A percentile compares a stretch with the other conserved stretches of the same genome.
phyloP scores from a whole-genome alignment of 805 yeast species.

The Candida easanensis region DNA sequence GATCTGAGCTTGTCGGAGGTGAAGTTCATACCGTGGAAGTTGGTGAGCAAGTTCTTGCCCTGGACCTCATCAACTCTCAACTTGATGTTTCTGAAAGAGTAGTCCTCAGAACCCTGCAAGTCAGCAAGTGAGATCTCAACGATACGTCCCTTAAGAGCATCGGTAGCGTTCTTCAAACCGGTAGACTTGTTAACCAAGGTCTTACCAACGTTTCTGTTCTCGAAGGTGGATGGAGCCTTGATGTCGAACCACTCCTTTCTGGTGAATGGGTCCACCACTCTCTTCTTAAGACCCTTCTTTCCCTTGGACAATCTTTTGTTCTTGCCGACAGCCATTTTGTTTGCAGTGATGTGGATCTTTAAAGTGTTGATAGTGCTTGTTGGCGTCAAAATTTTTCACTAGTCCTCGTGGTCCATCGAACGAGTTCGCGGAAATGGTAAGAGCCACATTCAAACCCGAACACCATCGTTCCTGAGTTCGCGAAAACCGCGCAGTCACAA shows the following conservation, averaged over 20 bases:
- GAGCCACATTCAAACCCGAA: not conserved
- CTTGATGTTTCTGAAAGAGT: conserved; percentile 95
- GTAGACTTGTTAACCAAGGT: conserved; percentile 97
- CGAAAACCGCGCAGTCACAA: conserved; percentile 2
- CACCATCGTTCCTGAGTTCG: not conserved
- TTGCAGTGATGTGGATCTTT: not conserved
- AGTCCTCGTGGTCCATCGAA: not conserved
- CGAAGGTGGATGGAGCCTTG: conserved; percentile 98
- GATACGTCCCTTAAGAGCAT: conserved; percentile 97
- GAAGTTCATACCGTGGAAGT: conserved; percentile 99
- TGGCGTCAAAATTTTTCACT: conserved; percentile 16
- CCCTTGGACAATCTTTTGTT: conserved; percentile 80
- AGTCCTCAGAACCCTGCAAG: conserved; percentile 98
- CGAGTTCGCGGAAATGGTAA: not conserved
- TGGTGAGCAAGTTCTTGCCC: conserved; percentile 97
- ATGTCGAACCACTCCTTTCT: conserved; percentile 98
- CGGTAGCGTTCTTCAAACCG: conserved; percentile 97
- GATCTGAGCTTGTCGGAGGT: conserved; percentile 97
- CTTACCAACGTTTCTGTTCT: conserved; percentile 98
- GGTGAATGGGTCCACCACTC: conserved; percentile 98
- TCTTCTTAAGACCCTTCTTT: conserved; percentile 98
- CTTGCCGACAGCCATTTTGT: conserved; percentile 74
- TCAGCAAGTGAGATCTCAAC: conserved; percentile 95
- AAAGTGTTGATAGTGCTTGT: not conserved
- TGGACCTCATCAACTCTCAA: conserved; percentile 99